Conservation (phyloP, 495 filamentous ascomycete species). For the Daldinia caldariorum region DNA sequence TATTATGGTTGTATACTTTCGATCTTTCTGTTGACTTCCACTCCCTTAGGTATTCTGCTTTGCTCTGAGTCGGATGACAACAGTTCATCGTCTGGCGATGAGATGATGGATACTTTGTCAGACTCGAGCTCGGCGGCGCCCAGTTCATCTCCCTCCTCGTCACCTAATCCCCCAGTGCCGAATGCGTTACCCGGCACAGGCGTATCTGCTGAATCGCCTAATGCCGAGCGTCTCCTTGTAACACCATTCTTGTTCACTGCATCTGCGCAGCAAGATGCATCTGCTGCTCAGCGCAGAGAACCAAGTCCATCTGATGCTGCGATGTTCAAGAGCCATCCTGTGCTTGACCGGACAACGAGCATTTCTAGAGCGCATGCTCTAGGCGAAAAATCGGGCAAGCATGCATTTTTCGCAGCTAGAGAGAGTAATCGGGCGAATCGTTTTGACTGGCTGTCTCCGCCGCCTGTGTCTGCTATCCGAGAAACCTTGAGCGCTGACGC, state of each 20-base stretch:
- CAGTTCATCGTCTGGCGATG: constrained; percentile 34
- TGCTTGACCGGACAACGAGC: constrained; percentile 8
- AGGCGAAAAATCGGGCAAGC: constrained; percentile 50
- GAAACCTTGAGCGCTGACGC: constrained; percentile 22
- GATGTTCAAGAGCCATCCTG: constrained; percentile 50
- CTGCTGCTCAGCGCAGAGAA: constrained; percentile 33
- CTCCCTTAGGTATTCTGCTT: constrained; percentile 6
- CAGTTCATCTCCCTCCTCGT: constrained; percentile 38
- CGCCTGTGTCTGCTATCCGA: constrained; percentile 31
- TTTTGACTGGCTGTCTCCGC: constrained; percentile 11
- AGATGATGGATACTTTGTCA: constrained; percentile 27
- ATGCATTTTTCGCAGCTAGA: constrained; percentile 53
- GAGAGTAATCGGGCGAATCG: constrained; percentile 47
- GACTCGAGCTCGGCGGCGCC: constrained; percentile 47
- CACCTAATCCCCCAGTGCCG: constrained; percentile 14
- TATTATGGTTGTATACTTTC: neutral
- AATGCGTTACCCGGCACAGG: constrained; percentile 48
- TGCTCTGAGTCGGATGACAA: constrained; percentile 22
- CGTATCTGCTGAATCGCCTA: constrained; percentile 55
- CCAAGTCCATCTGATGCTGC: constrained; percentile 59
- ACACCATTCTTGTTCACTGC: constrained; percentile 28
- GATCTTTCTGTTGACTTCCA: neutral
- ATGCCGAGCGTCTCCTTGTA: constrained; percentile 27
- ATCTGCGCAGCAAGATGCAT: constrained; percentile 1
- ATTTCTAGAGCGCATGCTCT: constrained; percentile 40